A percentile compares a stretch with the other conserved stretches of the same genome.
phyloP scores from a whole-genome alignment of 2,329 filamentous ascomycete genomes.

The Rutstroemia sp. region DNA sequence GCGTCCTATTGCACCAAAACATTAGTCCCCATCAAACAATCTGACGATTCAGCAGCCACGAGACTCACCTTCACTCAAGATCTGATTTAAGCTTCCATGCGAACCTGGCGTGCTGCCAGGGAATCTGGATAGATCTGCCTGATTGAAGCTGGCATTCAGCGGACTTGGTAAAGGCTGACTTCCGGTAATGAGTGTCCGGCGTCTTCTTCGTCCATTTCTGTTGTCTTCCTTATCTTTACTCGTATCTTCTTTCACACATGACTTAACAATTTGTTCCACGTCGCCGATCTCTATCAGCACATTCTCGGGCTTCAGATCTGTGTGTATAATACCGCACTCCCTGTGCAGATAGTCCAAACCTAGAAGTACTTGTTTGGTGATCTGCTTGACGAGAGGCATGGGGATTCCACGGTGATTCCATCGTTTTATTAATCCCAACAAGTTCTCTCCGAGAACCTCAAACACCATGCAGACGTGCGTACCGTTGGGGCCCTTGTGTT shows the following conservation, averaged over 20 bases:
- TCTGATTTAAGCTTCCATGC: slow-evolving; percentile 73
- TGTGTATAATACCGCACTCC: slow-evolving; percentile 98
- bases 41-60: slow-evolving; percentile 29
- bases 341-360: slow-evolving; percentile 94
- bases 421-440: slow-evolving; percentile 90
- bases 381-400: slow-evolving; percentile 94
- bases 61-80: slow-evolving; percentile 69
- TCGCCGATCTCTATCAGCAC: slow-evolving; percentile 98
- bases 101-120: slow-evolving; percentile 50
- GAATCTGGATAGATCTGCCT: slow-evolving; percentile 59
- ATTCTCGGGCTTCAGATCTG: slow-evolving; percentile 95
- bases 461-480: slow-evolving; percentile 99
- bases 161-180: slow-evolving; percentile 94
- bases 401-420: slow-evolving; percentile 98
- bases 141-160: slow-evolving; percentile 84
- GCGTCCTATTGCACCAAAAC: slow-evolving; percentile 43
- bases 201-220: slow-evolving; percentile 79
- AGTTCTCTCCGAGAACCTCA: slow-evolving; percentile 91
- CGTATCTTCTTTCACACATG: slow-evolving; percentile 76
- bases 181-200: slow-evolving; percentile 91
- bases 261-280: slow-evolving; percentile 96
- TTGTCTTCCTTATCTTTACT: slow-evolving; percentile 70
- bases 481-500: slow-evolving; percentile 94
- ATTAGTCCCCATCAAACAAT: slow-evolving; percentile 39
- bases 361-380: slow-evolving; percentile 94